Percentiles rank a stretch among this genome's conserved stretches.
Conservation (phyloP, 1,139 yeast genomes). For the Scheffersomyces quercinus region DNA sequence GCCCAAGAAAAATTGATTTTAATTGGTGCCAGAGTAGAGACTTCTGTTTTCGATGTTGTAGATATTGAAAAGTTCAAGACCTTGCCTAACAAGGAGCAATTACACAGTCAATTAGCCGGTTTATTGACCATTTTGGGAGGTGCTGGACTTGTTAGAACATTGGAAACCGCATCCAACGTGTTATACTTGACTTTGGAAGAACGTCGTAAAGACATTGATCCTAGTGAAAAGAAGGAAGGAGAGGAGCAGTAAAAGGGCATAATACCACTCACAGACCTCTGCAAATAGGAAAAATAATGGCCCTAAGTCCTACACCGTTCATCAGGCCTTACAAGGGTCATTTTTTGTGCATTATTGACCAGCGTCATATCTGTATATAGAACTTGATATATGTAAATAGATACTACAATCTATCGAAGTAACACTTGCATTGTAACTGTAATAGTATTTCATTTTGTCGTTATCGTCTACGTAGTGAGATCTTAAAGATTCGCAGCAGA, state of each 20-base stretch:
- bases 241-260: slow-evolving; percentile 1
- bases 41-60: slow-evolving; percentile 51
- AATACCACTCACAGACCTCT: too few relatives aligned
- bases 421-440: too few relatives aligned
- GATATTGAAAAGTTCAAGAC: slow-evolving; percentile 66
- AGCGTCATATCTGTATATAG: too few relatives aligned
- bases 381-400: too few relatives aligned
- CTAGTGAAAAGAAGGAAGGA: slow-evolving; percentile 17
- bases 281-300: too few relatives aligned
- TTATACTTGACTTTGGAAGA: slow-evolving; percentile 75
- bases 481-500: slow-evolving; percentile 2
- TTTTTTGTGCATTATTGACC: too few relatives aligned
- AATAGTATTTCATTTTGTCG: too few relatives aligned
- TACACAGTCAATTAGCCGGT: slow-evolving; percentile 86
- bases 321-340: too few relatives aligned
- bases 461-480: too few relatives aligned
- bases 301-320: too few relatives aligned
- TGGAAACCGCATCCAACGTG: slow-evolving; percentile 64
- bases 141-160: slow-evolving; percentile 81
- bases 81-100: slow-evolving; percentile 67
- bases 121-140: slow-evolving; percentile 82
- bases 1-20: slow-evolving; percentile 75
- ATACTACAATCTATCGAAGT: too few relatives aligned
- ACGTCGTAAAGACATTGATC: slow-evolving; percentile 49
- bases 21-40: slow-evolving; percentile 82